These are phyloP conservation scores for Eugenia klotzschiana DNA, from an alignment of 441 rosid species.

Conservation along the genomic window DNA sequence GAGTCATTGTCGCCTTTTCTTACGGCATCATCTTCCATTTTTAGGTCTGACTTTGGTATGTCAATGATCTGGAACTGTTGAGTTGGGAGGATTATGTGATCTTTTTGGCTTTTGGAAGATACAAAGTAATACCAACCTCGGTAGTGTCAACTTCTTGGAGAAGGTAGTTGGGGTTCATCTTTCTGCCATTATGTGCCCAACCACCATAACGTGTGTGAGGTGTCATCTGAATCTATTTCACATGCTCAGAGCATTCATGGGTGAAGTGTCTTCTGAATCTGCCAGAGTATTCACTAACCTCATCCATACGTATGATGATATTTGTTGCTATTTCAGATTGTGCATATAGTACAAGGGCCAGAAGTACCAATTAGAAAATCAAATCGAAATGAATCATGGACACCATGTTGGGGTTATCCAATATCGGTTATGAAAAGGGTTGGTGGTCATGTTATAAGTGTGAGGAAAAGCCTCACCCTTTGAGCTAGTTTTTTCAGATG, in stretches of 20 bases:
- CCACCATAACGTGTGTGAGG: not conserved
- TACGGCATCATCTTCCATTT: not conserved
- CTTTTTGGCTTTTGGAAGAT: not conserved
- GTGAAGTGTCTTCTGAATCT: not conserved
- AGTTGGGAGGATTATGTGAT: not conserved
- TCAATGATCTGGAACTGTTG: not conserved
- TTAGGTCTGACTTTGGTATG: not conserved
- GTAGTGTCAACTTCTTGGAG: slow-evolving; percentile 3
- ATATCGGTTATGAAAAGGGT: too few species aligned
- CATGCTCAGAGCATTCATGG: not conserved
- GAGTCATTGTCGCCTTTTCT: not conserved
- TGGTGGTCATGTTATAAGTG: too few species aligned
- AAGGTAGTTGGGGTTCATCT: slow-evolving; percentile 7
- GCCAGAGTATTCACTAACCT: not conserved
- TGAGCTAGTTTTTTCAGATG: too few species aligned
- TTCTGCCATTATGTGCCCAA: not conserved
- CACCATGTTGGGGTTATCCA: too few species aligned
- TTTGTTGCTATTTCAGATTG: not conserved
- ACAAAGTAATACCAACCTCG: not conserved
- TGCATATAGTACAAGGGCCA: not conserved
- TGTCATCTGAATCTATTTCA: not conserved
- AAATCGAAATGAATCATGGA: too few species aligned
- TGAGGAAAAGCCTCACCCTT: too few species aligned
- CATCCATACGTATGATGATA: not conserved
- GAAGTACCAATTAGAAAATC: not conserved